Conservation (phyloP, 179 eudicot genomes). For the Dionaea muscipula region DNA sequence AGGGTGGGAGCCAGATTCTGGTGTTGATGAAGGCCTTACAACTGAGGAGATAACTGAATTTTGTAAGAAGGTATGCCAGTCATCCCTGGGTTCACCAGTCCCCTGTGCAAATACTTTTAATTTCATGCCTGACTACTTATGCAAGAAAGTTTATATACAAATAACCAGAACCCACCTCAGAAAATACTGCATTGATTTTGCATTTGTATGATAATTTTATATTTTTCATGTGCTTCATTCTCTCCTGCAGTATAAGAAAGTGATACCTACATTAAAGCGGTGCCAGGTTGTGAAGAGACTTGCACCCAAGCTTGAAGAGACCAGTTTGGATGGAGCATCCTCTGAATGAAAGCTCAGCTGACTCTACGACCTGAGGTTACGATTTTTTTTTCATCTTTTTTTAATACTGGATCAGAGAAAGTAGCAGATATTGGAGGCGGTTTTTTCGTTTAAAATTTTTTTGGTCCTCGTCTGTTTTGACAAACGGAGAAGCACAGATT, state of each 20-base stretch:
- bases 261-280: conserved; percentile 41
- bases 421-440: conserved; percentile 21
- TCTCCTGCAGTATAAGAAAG: conserved; percentile 39
- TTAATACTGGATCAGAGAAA: conserved; percentile 17
- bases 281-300: conserved; percentile 29
- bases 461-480: conserved; percentile 12
- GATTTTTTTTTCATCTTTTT: conserved; percentile 17
- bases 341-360: conserved; percentile 28
- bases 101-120: not conserved
- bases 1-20: conserved; percentile 81
- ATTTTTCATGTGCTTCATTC: not conserved
- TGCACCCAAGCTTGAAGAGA: conserved; percentile 24
- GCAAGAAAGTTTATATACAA: too few relatives aligned
- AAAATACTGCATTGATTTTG: not conserved
- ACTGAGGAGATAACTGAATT: conserved; percentile 80
- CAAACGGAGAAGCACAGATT: too few relatives aligned
- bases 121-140: too few relatives aligned
- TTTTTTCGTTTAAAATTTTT: conserved; percentile 10
- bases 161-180: too few relatives aligned
- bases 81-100: not conserved
- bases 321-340: conserved; percentile 27
- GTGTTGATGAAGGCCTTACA: conserved; percentile 70
- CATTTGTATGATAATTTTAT: not conserved
- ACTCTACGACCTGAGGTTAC: conserved; percentile 33
- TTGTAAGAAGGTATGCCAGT: conserved; percentile 41